Percentiles rank a stretch among this genome's conserved stretches.
Conservation (phyloP, 2,329 filamentous ascomycete genomes). For the Hyphodiscus sp. region DNA sequence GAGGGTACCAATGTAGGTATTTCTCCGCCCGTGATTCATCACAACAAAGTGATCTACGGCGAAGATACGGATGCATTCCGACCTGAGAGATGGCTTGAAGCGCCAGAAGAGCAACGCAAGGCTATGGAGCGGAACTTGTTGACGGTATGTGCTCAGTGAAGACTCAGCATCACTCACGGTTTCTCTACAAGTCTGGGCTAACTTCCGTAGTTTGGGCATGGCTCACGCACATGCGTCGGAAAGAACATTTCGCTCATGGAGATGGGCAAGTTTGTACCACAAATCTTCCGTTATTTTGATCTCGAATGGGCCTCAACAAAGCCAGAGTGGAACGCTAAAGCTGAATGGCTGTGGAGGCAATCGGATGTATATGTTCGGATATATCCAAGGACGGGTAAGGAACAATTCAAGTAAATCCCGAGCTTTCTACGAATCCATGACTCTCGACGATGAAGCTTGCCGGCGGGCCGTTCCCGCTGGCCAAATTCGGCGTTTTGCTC, state of each 20-base stretch:
- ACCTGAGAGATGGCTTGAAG: constrained; percentile 44
- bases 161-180: no score
- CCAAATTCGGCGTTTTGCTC: no score
- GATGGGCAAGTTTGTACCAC: constrained; percentile 33
- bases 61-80: constrained; percentile 40
- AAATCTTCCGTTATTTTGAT: no score
- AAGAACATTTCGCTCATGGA: constrained; percentile 34
- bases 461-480: no score
- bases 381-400: no score
- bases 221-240: constrained; percentile 26
- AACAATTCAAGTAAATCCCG: no score
- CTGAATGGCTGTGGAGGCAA: no score
- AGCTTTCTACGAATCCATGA: no score
- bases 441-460: no score
- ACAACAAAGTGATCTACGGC: constrained; percentile 41
- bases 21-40: constrained; percentile 30
- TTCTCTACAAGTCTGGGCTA: constrained; percentile 3
- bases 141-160: constrained; percentile 17
- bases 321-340: no score
- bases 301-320: no score
- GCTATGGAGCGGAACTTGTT: constrained; percentile 30
- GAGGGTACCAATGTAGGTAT: constrained; percentile 31
- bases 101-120: constrained; percentile 25
- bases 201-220: constrained; percentile 24
- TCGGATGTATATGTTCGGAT: no score